Percentiles rank a stretch among this genome's conserved stretches.
phyloP scores from a whole-genome alignment of 2,329 filamentous ascomycete species.

The Aschersonia sp. region DNA sequence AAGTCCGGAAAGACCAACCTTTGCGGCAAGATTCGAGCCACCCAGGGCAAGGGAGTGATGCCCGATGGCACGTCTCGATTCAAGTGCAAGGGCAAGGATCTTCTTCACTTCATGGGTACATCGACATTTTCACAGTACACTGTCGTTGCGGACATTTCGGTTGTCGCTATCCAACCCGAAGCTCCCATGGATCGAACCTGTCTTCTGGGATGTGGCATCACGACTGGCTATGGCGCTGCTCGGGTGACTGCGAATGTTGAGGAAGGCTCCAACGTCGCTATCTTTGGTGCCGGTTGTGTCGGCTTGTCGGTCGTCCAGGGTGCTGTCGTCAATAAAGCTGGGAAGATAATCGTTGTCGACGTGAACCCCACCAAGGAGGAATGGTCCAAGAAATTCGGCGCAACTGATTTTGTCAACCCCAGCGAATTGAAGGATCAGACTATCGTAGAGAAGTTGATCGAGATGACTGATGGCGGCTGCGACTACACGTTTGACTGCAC shows the following conservation, averaged over 20 bases:
- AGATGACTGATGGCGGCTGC: slow-evolving; percentile 95
- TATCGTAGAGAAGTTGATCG: slow-evolving; percentile 82
- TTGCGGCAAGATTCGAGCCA: slow-evolving; percentile 95
- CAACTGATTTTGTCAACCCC: slow-evolving; percentile 94
- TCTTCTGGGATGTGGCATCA: slow-evolving; percentile 94
- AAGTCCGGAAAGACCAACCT: slow-evolving; percentile 98
- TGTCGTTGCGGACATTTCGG: slow-evolving; percentile 95
- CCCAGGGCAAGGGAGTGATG: slow-evolving; percentile 92
- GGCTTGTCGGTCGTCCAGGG: slow-evolving; percentile 92
- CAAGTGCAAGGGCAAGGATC: slow-evolving; percentile 84
- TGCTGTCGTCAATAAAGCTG: slow-evolving; percentile 69
- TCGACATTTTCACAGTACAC: slow-evolving; percentile 99
- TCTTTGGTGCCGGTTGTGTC: slow-evolving; percentile 94
- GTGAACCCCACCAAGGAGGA: slow-evolving; percentile 83
- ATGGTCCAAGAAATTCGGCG: slow-evolving; percentile 89
- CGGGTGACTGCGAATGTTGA: slow-evolving; percentile 87
- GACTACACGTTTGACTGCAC: slow-evolving; percentile 99
- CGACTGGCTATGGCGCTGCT: slow-evolving; percentile 92
- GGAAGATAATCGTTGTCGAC: slow-evolving; percentile 58
- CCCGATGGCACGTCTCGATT: slow-evolving; percentile 92
- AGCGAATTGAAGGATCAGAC: slow-evolving; percentile 62
- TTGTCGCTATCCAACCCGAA: slow-evolving; percentile 79
- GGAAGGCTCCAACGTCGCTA: slow-evolving; percentile 73
- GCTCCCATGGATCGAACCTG: slow-evolving; percentile 94
- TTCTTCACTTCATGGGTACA: slow-evolving; percentile 98